Percentiles rank a stretch among this genome's conserved stretches.
phyloP scores from a whole-genome alignment of 2,329 filamentous ascomycete genomes.

The Aureobasidium sp. region DNA sequence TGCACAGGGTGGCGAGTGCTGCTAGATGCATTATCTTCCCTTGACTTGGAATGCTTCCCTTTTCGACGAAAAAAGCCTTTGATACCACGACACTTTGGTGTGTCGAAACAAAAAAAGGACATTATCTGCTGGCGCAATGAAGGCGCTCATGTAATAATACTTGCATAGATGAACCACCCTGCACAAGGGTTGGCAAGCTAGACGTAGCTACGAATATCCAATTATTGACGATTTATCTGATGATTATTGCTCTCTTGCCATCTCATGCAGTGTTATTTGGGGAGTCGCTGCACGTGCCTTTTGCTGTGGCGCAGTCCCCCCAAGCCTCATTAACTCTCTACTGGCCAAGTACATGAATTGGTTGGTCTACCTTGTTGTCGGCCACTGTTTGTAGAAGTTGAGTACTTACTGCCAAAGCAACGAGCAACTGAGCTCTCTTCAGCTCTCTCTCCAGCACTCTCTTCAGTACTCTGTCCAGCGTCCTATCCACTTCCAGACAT shows the following conservation, averaged over 20 bases:
- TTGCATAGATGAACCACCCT: slow-evolving; percentile 5
- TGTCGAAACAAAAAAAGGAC: slow-evolving; percentile 7
- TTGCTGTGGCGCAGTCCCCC: background rate
- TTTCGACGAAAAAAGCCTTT: background rate
- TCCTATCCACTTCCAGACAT: too few relatives aligned
- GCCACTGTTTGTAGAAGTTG: too few relatives aligned
- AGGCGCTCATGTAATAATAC: slow-evolving; percentile 7
- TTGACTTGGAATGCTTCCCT: background rate
- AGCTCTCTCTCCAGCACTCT: too few relatives aligned
- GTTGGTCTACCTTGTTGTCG: too few relatives aligned
- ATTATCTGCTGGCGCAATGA: background rate
- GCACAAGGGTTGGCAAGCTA: slow-evolving; percentile 1
- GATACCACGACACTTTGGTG: slow-evolving; percentile 7
- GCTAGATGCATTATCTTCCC: slow-evolving; percentile 4
- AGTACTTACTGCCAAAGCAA: too few relatives aligned
- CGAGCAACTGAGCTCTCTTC: too few relatives aligned
- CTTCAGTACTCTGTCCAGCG: too few relatives aligned
- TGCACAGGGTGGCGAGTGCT: background rate
- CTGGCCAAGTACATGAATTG: too few relatives aligned
- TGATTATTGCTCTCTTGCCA: background rate
- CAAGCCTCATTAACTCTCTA: too few relatives aligned
- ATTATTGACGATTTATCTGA: slow-evolving; percentile 8
- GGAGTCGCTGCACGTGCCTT: background rate
- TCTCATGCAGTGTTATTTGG: background rate
- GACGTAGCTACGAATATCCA: slow-evolving; percentile 4